Base-by-base conservation (phyloP, 1,139 yeast species). In the Debaryomyces coudertii region DNA sequence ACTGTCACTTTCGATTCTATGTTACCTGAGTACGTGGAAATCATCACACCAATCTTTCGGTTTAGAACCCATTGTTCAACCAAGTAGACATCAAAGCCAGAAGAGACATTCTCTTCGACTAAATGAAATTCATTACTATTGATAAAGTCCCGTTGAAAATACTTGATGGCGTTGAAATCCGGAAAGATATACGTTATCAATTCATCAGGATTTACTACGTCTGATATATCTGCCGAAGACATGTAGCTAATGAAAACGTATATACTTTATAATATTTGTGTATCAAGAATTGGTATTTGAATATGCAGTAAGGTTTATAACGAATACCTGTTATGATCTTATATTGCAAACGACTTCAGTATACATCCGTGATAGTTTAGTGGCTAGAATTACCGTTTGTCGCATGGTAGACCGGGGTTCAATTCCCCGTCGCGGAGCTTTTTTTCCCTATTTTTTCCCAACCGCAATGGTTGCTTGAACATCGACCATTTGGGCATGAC, bases 11-110 rank as follows among this genome's bases (percentile, higher is more conserved):
- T 69, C 54, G 90, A 88, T 23, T 73, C 73, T 7, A 79, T 65
- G 58, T 90, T 88, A 2, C 98, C 98, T 0, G 98, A 92, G 60
- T 80, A 93, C 0, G 95, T 82, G 0, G 93, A 82, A 22, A 92
- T 85, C 6, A 87, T 76, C 0, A 85, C 75, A 29, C 89, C 83
- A 18, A 83, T 70, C 45, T 79, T 76, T 34, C 98, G 71, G 47
- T 83, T 84, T 36, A 86, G 77, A 2, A 88, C 85, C 98, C 99
- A 93, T 64, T 92, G 97, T 61, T 93, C 98, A 9, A 92, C 96
- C 40, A 93, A 73, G 59, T 93, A 93, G 23, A 88, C 79, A 62
- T 93, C 98, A 61, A 87, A 89, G 1, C 98, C 98, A 1, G 71
- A 56, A 5, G 83, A 71, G 14, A 67, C 68, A 1, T 82, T 63